A percentile compares a stretch with the other conserved stretches of the same genome.
phyloP scores from a whole-genome alignment of 129 eudicot genomes.

The Helichrysum umbraculigerum region DNA sequence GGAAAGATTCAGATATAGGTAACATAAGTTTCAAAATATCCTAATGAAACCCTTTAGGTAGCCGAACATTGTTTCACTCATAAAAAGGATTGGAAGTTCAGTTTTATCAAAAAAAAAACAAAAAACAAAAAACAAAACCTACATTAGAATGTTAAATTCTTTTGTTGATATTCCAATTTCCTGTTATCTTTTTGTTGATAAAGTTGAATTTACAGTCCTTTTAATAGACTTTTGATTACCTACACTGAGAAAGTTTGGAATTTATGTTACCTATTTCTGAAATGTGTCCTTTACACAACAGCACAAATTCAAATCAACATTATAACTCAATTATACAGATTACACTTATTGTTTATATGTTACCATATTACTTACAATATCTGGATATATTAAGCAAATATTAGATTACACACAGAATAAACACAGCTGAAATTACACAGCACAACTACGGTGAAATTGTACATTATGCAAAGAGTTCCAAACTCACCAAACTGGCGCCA shows the following conservation, averaged over 20 bases:
- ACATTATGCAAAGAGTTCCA: neutral
- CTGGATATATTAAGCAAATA: neutral
- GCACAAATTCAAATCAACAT: neutral
- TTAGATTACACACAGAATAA: neutral
- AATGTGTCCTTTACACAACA: no score
- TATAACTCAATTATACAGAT: no score
- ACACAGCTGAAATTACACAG: neutral
- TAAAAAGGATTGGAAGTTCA: neutral
- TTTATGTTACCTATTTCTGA: neutral
- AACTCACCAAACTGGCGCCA: constrained; percentile 71
- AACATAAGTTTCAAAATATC: no score
- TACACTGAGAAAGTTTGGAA: neutral
- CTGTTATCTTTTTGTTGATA: neutral
- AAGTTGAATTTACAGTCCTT: neutral
- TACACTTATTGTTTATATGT: neutral
- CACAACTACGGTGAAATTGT: neutral
- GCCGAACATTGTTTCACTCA: no score
- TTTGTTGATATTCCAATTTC: neutral
- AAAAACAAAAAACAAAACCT: no score
- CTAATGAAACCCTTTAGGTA: no score
- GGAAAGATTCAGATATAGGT: no score
- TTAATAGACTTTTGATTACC: neutral
- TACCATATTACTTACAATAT: neutral
- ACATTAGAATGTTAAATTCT: neutral
- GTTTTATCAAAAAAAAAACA: no score